Evolutionary conservation across 176 grass and related monocot genomes (phyloP).

Genomic region (Avena atlantica): DNA sequence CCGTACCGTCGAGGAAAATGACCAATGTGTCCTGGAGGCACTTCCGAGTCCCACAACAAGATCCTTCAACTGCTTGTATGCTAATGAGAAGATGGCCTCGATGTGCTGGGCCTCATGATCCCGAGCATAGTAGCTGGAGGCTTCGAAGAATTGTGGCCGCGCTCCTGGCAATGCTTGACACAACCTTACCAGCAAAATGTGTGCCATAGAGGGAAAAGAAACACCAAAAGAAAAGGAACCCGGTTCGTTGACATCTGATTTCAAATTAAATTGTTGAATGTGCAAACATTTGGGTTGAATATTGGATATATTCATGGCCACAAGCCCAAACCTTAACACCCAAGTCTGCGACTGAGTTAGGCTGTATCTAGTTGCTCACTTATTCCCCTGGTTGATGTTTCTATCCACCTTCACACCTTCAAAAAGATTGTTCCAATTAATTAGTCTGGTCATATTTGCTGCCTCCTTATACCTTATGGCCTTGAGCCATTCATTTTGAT

Average conservation of each 20-base stretch:
- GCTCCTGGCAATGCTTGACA: neutral
- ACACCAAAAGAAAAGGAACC: neutral
- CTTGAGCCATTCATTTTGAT: conserved; percentile 35
- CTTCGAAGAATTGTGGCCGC: neutral
- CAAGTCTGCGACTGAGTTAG: neutral
- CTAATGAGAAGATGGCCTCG: conserved; percentile 8
- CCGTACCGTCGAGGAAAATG: neutral
- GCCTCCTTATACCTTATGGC: conserved; percentile 15
- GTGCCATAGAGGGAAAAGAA: neutral
- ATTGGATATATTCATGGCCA: neutral
- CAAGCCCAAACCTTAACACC: neutral
- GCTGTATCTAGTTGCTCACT: conserved; percentile 33
- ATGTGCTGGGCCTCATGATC: neutral
- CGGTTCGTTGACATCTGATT: neutral
- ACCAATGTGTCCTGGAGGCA: neutral
- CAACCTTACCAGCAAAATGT: conserved; percentile 1
- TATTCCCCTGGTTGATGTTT: conserved; percentile 31
- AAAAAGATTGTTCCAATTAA: conserved; percentile 15
- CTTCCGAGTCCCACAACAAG: neutral
- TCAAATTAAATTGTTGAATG: conserved; percentile 1
- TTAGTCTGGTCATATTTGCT: conserved; percentile 32
- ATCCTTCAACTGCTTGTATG: neutral
- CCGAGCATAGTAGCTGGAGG: neutral
- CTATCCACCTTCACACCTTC: conserved; percentile 7
- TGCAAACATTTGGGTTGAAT: neutral